These are phyloP conservation scores for Diaporthe aspalathi DNA, from an alignment of 2,329 filamentous ascomycete species.

Conservation along the genomic window DNA sequence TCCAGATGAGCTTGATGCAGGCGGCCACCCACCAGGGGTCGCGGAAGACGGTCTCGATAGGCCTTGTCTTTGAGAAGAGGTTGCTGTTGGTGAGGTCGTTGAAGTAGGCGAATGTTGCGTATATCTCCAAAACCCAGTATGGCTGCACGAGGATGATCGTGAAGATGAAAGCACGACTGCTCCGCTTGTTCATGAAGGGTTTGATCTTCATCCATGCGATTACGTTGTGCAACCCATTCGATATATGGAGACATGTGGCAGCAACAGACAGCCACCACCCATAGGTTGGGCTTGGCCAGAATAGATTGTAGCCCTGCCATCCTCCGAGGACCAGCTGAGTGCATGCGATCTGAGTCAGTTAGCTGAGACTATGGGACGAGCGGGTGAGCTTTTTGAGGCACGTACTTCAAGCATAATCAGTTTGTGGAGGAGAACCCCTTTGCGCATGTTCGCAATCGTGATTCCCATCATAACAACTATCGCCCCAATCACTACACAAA, in stretches of 20 bases:
- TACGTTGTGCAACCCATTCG: conserved; percentile 73
- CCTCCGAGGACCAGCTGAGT: conserved; percentile 36
- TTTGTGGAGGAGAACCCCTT: conserved; percentile 59
- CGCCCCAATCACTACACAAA: conserved; percentile 54
- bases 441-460: conserved; percentile 62
- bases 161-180: conserved; percentile 66
- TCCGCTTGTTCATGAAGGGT: conserved; percentile 64
- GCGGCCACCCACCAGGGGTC: conserved; percentile 79
- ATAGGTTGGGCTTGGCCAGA: conserved; percentile 56
- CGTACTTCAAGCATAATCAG: conserved; percentile 61
- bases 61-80: conserved; percentile 31
- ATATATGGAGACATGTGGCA: conserved; percentile 70
- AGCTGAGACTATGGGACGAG: conserved; percentile 61
- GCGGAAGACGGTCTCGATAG: conserved; percentile 41
- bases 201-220: conserved; percentile 76
- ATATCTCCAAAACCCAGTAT: conserved; percentile 74
- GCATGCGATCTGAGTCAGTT: conserved; percentile 37
- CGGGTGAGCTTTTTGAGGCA: conserved; percentile 67
- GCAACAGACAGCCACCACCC: conserved; percentile 73
- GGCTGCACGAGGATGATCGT: conserved; percentile 69
- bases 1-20: conserved; percentile 68
- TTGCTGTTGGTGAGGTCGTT: conserved; percentile 30
- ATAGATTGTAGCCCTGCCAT: conserved; percentile 47
- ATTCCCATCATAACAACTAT: conserved; percentile 61
- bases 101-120: conserved; percentile 74